A percentile compares a stretch with the other conserved stretches of the same genome.
Conservation (phyloP, 495 filamentous ascomycete species). For the Talaromyces borbonicus region DNA sequence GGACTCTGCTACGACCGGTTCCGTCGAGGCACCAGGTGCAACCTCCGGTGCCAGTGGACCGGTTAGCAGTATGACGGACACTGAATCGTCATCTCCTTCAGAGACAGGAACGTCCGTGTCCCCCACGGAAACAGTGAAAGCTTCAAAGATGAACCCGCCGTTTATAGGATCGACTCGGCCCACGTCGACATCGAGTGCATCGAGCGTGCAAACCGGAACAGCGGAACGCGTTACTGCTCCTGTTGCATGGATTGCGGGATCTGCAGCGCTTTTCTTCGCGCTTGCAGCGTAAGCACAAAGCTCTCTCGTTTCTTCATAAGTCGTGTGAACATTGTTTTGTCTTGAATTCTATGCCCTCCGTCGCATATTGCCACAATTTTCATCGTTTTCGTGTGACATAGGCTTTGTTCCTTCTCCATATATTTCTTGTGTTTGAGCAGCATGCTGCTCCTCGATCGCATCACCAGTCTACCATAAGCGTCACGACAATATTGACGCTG, state of each 20-base stretch:
- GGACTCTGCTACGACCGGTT: neutral
- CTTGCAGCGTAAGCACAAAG: neutral
- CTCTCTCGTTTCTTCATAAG: neutral
- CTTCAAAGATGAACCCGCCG: slow-evolving; percentile 1
- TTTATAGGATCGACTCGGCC: neutral
- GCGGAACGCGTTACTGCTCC: slow-evolving; percentile 3
- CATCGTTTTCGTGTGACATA: too few relatives aligned
- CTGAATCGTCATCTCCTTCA: slow-evolving; percentile 7
- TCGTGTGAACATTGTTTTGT: neutral
- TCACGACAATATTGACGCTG: neutral
- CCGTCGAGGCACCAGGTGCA: slow-evolving; percentile 7
- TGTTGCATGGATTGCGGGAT: neutral
- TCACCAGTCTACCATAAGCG: neutral
- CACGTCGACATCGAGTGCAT: neutral
- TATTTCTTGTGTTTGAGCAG: too few relatives aligned
- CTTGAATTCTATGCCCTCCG: too few relatives aligned
- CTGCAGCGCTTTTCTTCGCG: neutral
- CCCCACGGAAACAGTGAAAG: neutral
- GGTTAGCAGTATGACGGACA: slow-evolving; percentile 1
- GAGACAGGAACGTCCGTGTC: too few relatives aligned
- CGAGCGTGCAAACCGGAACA: slow-evolving; percentile 11
- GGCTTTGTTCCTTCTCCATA: too few relatives aligned
- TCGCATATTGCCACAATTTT: too few relatives aligned
- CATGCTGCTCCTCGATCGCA: too few relatives aligned
- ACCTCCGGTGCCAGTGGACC: slow-evolving; percentile 9